Evolutionary conservation across 2,329 filamentous ascomycete genomes (phyloP).

Genomic region (Colletotrichum sp.): DNA sequence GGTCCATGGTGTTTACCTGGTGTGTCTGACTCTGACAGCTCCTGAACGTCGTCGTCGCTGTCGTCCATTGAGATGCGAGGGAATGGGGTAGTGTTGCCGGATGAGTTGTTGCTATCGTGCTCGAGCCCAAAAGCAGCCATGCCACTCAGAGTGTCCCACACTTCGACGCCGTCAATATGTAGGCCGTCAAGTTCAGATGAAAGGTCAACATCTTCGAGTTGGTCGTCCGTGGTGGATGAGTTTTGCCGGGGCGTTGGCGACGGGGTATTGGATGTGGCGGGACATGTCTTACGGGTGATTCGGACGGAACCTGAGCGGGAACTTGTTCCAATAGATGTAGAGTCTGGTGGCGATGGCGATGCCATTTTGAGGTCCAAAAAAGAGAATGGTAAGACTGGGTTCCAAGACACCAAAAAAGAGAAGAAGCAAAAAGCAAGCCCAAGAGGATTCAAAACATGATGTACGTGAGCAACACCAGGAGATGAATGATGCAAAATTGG

Average conservation of each 20-base stretch:
- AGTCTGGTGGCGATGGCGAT: slow-evolving; percentile 31
- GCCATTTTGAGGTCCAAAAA: slow-evolving; percentile 38
- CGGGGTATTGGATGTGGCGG: slow-evolving; percentile 36
- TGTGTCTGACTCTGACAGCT: not conserved
- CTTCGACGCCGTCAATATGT: slow-evolving; percentile 32
- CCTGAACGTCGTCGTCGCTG: slow-evolving; percentile 8
- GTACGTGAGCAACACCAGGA: slow-evolving; percentile 26
- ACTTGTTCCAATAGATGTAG: slow-evolving; percentile 32
- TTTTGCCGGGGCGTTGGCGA: slow-evolving; percentile 22
- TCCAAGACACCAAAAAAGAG: slow-evolving; percentile 51
- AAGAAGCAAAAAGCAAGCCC: slow-evolving; percentile 30
- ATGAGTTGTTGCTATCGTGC: slow-evolving; percentile 28
- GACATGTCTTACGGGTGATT: slow-evolving; percentile 41
- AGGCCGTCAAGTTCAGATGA: slow-evolving; percentile 26
- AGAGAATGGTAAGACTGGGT: slow-evolving; percentile 36
- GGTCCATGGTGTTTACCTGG: slow-evolving; percentile 40
- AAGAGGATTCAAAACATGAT: slow-evolving; percentile 45
- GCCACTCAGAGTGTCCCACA: slow-evolving; percentile 43
- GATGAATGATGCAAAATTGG: slow-evolving; percentile 18
- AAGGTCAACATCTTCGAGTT: slow-evolving; percentile 38
- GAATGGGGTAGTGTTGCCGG: slow-evolving; percentile 7
- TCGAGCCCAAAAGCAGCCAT: slow-evolving; percentile 45
- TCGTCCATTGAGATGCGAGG: slow-evolving; percentile 29
- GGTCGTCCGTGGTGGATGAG: slow-evolving; percentile 26
- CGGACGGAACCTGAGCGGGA: slow-evolving; percentile 42